Evolutionary conservation across 2,329 filamentous ascomycete genomes (phyloP).

Genomic region (Huntiella decipiens): DNA sequence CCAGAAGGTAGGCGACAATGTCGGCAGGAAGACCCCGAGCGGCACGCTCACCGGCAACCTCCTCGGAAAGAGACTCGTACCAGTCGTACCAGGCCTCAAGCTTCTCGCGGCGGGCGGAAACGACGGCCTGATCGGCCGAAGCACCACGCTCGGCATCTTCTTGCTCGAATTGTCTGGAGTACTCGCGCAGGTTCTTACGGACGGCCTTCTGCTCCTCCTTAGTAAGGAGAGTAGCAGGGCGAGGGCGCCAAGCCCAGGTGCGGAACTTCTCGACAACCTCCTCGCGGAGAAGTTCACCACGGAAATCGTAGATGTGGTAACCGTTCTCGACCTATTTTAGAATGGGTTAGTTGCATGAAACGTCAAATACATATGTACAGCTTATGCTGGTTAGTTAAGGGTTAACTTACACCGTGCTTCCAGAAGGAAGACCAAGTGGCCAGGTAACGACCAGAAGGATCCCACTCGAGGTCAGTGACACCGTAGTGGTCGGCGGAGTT

Average conservation of each 20-base stretch:
- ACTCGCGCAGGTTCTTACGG: conserved; percentile 95
- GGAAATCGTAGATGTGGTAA: conserved; percentile 96
- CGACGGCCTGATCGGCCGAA: conserved; percentile 81
- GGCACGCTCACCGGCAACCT: conserved; percentile 53
- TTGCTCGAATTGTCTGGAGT: conserved; percentile 86
- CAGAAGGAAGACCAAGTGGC: conserved; percentile 84
- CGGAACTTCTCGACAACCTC: conserved; percentile 94
- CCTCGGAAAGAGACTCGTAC: conserved; percentile 53
- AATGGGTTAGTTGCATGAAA: conserved; percentile 1
- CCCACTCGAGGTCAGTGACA: conserved; percentile 95
- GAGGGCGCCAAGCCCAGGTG: conserved; percentile 87
- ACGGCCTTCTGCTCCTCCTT: conserved; percentile 97
- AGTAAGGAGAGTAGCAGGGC: conserved; percentile 72
- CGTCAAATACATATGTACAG: background rate
- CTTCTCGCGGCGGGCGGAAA: conserved; percentile 65
- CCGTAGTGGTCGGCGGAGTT: conserved; percentile 89
- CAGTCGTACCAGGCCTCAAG: conserved; percentile 82
- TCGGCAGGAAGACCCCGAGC: conserved; percentile 47
- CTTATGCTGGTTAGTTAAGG: background rate
- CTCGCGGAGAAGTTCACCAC: conserved; percentile 72
- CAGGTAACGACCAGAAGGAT: conserved; percentile 86
- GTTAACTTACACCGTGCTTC: conserved; percentile 70
- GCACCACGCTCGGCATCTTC: conserved; percentile 86
- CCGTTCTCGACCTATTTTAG: conserved; percentile 52
- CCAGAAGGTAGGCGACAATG: conserved; percentile 41